Evolutionary conservation across 768 basidiomycete species (phyloP).

Genomic region (Fomitopsis pulvina): DNA sequence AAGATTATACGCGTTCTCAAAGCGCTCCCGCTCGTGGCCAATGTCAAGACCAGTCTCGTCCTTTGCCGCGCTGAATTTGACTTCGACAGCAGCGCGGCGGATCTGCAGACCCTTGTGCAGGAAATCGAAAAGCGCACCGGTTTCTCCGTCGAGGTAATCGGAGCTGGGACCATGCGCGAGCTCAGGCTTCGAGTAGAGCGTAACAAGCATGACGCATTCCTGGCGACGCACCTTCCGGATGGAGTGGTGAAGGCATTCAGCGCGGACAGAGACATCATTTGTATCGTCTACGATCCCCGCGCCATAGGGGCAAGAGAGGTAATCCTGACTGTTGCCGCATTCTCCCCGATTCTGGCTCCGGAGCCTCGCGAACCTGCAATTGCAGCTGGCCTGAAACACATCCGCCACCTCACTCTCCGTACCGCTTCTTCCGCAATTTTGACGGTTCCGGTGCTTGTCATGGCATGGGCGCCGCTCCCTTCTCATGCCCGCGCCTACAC

Average conservation of each 20-base stretch:
- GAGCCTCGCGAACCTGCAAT: conserved; percentile 20
- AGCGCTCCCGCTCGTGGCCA: conserved; percentile 15
- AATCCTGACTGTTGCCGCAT: conserved; percentile 21
- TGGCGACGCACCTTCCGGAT: conserved; percentile 4
- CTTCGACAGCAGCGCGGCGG: conserved; percentile 14
- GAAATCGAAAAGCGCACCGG: conserved; percentile 22
- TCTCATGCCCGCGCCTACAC: conserved; percentile 27
- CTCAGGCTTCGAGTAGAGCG: conserved; percentile 12
- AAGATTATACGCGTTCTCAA: conserved; percentile 19
- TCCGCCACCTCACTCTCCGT: conserved; percentile 24
- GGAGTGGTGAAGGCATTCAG: conserved; percentile 13
- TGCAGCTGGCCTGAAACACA: conserved; percentile 25
- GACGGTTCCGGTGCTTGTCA: conserved; percentile 34
- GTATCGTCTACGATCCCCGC: conserved; percentile 18
- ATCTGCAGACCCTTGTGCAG: conserved; percentile 16
- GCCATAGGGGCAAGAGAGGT: conserved; percentile 28
- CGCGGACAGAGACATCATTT: conserved; percentile 11
- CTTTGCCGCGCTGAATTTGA: conserved; percentile 25
- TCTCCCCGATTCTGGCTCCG: conserved; percentile 18
- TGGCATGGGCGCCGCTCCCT: conserved; percentile 36
- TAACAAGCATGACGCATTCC: conserved; percentile 8
- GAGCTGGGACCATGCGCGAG: conserved; percentile 8
- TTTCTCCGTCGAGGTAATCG: conserved; percentile 19
- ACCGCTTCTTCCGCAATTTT: conserved; percentile 26
- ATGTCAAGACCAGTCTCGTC: conserved; percentile 24